These are phyloP conservation scores for Fusarium paranaense DNA, from an alignment of 2,329 filamentous ascomycete genomes.

Conservation along the genomic window DNA sequence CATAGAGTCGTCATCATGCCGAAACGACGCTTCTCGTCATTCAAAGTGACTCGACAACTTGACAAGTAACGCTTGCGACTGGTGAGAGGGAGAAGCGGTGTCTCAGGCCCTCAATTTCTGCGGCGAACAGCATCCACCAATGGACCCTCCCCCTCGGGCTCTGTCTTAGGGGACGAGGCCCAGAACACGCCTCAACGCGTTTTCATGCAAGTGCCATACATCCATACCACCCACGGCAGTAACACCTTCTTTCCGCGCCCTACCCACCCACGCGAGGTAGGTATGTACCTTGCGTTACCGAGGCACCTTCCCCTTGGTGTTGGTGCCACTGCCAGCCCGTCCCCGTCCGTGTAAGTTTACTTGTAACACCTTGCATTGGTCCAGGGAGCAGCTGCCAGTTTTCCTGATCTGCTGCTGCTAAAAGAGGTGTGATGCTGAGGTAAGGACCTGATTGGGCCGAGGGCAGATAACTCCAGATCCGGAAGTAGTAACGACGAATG, in stretches of 20 bases:
- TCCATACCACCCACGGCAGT: not conserved
- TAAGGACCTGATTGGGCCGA: not conserved
- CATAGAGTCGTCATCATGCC: conserved; percentile 22
- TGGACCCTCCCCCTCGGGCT: not conserved
- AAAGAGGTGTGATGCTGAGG: not conserved
- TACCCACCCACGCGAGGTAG: not conserved
- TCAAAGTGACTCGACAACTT: not conserved
- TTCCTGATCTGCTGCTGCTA: not conserved
- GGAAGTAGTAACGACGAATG: not conserved
- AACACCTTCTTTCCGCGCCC: conserved; percentile 1
- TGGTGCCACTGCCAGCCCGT: not conserved
- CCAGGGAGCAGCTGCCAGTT: not conserved
- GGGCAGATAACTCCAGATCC: not conserved
- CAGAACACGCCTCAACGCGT: not conserved
- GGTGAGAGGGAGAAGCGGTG: conserved; percentile 10
- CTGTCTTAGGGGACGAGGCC: not conserved
- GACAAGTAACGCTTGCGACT: conserved; percentile 1
- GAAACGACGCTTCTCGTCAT: conserved; percentile 3
- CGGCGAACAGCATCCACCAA: not conserved
- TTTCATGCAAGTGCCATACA: conserved; percentile 1
- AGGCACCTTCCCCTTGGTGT: conserved; percentile 1
- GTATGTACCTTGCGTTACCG: conserved; percentile 4
- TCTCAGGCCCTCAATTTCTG: conserved; percentile 10
- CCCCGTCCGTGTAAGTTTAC: not conserved
- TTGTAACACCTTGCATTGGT: not conserved